phyloP scores from a whole-genome alignment of 108 stramenopile genomes.

The Craspedostauros australis region DNA sequence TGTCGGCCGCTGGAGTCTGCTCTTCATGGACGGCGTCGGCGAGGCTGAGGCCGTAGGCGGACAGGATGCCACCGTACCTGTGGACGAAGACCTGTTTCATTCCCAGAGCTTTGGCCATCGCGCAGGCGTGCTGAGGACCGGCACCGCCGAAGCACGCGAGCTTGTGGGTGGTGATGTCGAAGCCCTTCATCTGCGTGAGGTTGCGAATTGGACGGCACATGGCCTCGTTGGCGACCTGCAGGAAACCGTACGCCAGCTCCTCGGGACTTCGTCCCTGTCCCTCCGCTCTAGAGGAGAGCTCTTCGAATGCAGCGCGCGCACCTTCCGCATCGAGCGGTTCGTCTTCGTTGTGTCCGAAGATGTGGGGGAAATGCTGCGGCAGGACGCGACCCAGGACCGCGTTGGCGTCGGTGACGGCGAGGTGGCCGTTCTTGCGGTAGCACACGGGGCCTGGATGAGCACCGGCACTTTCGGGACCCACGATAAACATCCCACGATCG shows the following conservation, averaged over 20 bases:
- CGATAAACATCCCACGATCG: constrained; percentile 86
- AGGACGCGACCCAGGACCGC: constrained; percentile 90
- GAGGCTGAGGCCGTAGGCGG: constrained; percentile 92
- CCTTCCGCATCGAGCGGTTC: constrained; percentile 91
- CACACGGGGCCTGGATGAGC: constrained; percentile 98
- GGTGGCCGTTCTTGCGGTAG: constrained; percentile 93
- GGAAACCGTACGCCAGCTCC: constrained; percentile 94
- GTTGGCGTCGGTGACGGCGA: constrained; percentile 99
- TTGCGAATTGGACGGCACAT: constrained; percentile 99
- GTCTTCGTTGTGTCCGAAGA: constrained; percentile 96
- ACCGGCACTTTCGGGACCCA: constrained; percentile 94
- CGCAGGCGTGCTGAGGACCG: constrained; percentile 95
- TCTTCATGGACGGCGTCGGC: constrained; percentile 93
- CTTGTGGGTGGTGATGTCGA: constrained; percentile 77
- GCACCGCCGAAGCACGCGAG: constrained; percentile 98
- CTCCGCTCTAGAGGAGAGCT: constrained; percentile 60
- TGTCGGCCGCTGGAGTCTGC: constrained; percentile 88
- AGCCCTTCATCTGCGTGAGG: constrained; percentile 96
- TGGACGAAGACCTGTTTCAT: constrained; percentile 92
- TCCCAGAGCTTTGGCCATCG: constrained; percentile 79
- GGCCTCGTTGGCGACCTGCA: constrained; percentile 98
- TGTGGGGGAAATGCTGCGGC: constrained; percentile 89
- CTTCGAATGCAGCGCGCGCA: constrained; percentile 73
- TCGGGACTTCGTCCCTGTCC: constrained; percentile 57
- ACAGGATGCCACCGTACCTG: constrained; percentile 92